phyloP scores from a whole-genome alignment of 495 filamentous ascomycete genomes.

The Annulohypoxylon maeteangense region DNA sequence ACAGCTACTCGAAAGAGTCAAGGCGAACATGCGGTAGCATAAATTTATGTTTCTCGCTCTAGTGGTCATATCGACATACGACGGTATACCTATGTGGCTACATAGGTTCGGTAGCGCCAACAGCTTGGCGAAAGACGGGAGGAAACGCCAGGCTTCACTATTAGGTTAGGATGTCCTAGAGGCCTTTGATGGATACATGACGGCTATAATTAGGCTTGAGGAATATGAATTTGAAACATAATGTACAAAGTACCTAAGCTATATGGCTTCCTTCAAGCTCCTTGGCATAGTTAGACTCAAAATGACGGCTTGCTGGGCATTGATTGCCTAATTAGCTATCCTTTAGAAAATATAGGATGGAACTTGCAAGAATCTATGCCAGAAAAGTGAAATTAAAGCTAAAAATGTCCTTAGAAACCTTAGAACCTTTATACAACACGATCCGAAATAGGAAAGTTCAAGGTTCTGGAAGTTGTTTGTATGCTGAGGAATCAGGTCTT shows the following conservation, averaged over 20 bases:
- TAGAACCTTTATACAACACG: no score
- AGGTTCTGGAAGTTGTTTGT: background rate
- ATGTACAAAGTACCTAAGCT: background rate
- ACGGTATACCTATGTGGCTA: background rate
- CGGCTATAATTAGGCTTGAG: background rate
- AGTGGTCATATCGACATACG: background rate
- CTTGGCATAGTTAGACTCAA: no score
- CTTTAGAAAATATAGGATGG: no score
- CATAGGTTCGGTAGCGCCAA: background rate
- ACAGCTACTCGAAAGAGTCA: conserved; percentile 81
- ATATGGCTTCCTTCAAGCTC: background rate
- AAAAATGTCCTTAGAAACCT: no score
- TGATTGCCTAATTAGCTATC: no score
- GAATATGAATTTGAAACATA: background rate
- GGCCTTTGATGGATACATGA: background rate
- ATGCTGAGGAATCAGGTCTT: no score
- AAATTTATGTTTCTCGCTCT: background rate
- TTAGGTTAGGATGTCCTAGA: background rate
- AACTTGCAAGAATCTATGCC: no score
- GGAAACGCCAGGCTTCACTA: background rate
- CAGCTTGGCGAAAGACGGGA: background rate
- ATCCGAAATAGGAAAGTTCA: background rate
- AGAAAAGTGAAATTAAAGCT: no score
- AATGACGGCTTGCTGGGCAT: no score
- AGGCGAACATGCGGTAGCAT: conserved; percentile 73